Conservation (phyloP, 192 early-diverging fungal species). For the Geranomyces variabilis region DNA sequence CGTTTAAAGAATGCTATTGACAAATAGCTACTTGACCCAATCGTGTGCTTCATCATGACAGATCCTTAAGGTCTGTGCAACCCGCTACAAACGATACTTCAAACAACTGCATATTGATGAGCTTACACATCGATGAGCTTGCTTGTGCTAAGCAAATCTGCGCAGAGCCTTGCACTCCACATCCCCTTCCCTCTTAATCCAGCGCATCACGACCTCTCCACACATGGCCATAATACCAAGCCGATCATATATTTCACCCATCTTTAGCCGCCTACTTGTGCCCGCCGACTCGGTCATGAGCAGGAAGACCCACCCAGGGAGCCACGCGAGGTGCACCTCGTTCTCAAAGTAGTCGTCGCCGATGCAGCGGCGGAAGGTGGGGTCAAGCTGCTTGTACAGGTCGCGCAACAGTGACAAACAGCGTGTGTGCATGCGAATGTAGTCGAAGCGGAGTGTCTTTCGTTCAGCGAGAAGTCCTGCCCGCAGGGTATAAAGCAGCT, state of each 20-base stretch:
- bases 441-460: constrained; percentile 15
- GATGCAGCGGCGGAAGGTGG: background rate
- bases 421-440: constrained; percentile 14
- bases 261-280: constrained; percentile 5
- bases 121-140: too few relatives aligned
- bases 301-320: constrained; percentile 15
- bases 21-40: too few relatives aligned
- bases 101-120: too few relatives aligned
- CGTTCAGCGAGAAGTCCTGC: background rate
- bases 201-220: background rate
- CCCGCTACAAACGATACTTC: too few relatives aligned
- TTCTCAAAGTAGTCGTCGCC: constrained; percentile 10
- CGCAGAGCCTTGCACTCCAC: background rate
- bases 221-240: background rate
- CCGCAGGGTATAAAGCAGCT: constrained; percentile 10
- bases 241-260: background rate
- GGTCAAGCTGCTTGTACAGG: background rate
- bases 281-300: background rate
- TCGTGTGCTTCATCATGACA: too few relatives aligned
- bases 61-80: too few relatives aligned
- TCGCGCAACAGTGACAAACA: constrained; percentile 4
- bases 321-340: constrained; percentile 11
- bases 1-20: too few relatives aligned
- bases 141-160: background rate
- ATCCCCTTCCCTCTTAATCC: background rate